phyloP scores from a whole-genome alignment of 169 alveolate species.

The Plasmodium coatneyi region DNA sequence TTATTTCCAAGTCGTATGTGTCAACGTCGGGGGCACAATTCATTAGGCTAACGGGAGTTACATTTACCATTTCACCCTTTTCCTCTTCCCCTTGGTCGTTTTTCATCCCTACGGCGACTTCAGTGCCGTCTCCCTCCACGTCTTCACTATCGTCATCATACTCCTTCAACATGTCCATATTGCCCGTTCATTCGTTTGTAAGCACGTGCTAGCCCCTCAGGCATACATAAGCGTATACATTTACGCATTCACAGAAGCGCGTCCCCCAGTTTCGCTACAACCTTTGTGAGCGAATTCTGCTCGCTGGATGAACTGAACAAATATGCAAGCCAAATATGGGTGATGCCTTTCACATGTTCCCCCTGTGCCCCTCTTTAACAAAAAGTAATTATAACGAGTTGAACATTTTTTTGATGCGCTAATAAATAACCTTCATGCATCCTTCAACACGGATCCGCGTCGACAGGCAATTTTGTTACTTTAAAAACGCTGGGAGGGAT shows the following conservation, averaged over 20 bases:
- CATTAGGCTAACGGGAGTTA: slow-evolving; percentile 66
- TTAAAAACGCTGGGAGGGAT: not conserved
- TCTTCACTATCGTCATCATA: slow-evolving; percentile 68
- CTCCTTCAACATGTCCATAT: slow-evolving; percentile 69
- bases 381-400: not conserved
- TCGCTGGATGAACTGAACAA: not conserved
- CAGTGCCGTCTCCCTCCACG: slow-evolving; percentile 1
- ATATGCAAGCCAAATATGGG: not conserved
- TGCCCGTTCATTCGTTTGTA: slow-evolving; percentile 6
- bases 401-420: not conserved
- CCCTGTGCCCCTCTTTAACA: not conserved
- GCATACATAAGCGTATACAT: slow-evolving; percentile 10
- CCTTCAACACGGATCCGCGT: not conserved
- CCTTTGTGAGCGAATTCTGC: not conserved
- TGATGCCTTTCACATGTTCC: slow-evolving; percentile 1
- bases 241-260: not conserved
- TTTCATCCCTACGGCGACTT: not conserved
- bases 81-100: not conserved
- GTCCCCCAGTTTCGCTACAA: not conserved
- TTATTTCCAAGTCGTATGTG: slow-evolving; percentile 75
- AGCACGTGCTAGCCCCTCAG: not conserved
- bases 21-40: slow-evolving; percentile 84
- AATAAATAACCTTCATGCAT: not conserved
- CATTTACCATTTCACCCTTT: not conserved
- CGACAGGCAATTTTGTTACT: not conserved